Conservation (phyloP, 2,329 filamentous ascomycete genomes). For the Knoxdaviesia capensis region DNA sequence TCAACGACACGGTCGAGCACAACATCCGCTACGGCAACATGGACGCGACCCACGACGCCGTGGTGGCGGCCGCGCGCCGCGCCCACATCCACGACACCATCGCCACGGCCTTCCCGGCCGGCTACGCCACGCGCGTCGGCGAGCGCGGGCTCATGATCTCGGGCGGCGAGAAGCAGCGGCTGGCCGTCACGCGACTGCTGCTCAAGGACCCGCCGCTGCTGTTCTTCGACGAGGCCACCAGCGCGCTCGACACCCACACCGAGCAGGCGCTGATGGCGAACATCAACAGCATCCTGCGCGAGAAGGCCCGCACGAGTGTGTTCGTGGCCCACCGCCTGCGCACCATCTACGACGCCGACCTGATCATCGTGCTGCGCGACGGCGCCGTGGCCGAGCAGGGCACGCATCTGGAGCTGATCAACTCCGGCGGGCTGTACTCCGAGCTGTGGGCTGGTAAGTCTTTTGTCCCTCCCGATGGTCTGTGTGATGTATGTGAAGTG, state of each 20-base stretch:
- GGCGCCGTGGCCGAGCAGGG: constrained; percentile 77
- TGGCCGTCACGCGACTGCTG: constrained; percentile 66
- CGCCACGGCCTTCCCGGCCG: constrained; percentile 51
- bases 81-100: constrained; percentile 77
- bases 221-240: constrained; percentile 93
- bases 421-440: constrained; percentile 60
- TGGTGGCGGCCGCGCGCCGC: constrained; percentile 58
- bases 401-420: constrained; percentile 68
- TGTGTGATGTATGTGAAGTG: not conserved
- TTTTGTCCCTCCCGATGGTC: not conserved
- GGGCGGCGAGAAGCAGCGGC: constrained; percentile 78
- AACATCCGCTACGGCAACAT: constrained; percentile 89
- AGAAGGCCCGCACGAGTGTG: constrained; percentile 76
- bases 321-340: constrained; percentile 85
- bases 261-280: constrained; percentile 80
- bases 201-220: constrained; percentile 78
- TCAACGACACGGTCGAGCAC: constrained; percentile 90
- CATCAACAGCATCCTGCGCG: constrained; percentile 79
- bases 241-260: constrained; percentile 79
- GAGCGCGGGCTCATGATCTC: constrained; percentile 95
- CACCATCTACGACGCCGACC: constrained; percentile 82
- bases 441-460: constrained; percentile 74
- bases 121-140: constrained; percentile 78
- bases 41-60: constrained; percentile 49
- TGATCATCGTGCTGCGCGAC: constrained; percentile 77